Evolutionary conservation across 2,329 filamentous ascomycete genomes (phyloP).

Genomic region (Nothopassalora personata): DNA sequence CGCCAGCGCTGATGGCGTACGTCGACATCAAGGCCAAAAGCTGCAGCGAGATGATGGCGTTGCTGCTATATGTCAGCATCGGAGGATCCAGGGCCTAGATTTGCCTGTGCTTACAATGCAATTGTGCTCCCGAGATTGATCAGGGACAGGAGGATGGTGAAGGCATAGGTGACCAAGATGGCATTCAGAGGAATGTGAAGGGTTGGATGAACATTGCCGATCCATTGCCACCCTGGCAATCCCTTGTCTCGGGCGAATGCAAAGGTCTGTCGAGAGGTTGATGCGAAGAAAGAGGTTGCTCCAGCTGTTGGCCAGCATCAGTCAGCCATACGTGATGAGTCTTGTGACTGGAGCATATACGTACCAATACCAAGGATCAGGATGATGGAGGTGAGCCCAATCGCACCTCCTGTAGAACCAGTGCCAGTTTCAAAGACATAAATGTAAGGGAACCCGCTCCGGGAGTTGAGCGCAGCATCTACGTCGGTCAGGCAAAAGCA

Average conservation of each 20-base stretch:
- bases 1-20: constrained; percentile 34
- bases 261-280: constrained; percentile 39
- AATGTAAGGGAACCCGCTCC: constrained; percentile 21
- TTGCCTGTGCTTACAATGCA: constrained; percentile 22
- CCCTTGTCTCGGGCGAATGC: constrained; percentile 41
- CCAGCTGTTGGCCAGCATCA: constrained; percentile 5
- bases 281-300: constrained; percentile 33
- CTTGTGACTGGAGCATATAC: background rate
- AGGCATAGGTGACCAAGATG: constrained; percentile 27
- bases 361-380: constrained; percentile 18
- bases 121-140: constrained; percentile 33
- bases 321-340: background rate
- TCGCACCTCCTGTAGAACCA: constrained; percentile 17
- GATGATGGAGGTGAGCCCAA: constrained; percentile 19
- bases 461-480: constrained; percentile 13
- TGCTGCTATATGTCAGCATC: constrained; percentile 12
- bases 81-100: background rate
- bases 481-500: constrained; percentile 19
- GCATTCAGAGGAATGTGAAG: constrained; percentile 33
- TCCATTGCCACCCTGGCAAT: constrained; percentile 31
- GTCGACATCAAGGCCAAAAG: constrained; percentile 32
- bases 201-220: constrained; percentile 23
- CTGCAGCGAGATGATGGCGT: constrained; percentile 33
- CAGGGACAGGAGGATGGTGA: constrained; percentile 30
- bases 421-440: constrained; percentile 24